Evolutionary conservation across 441 rosid species (phyloP), one percentile per base, ranked within the genome.

Genomic region (Mallotus japonicus): DNA sequence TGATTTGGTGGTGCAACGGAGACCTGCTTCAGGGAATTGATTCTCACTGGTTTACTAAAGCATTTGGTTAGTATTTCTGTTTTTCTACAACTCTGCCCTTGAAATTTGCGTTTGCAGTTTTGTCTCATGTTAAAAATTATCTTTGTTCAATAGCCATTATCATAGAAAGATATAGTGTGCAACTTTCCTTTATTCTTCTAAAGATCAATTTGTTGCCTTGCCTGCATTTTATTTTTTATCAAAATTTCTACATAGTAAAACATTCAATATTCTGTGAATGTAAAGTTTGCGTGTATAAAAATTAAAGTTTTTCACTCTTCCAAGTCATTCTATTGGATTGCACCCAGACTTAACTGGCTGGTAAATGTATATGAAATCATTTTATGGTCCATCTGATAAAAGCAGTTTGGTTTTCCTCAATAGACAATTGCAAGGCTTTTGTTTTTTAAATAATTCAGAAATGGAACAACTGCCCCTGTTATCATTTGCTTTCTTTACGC

Each of bases 1-100:
- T 87, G 98, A 96, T 83, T 78, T 96, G 86, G 97, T 95, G 69
- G 77, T 92, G 72, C 87, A 80, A 78, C 70, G 79, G 69, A 86
- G 83, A 78, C 65, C 85, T 67, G 71, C 85, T 73, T 47, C 81
- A 1, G 81, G 81, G 71, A 84, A 75, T 76, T 86, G 82, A 56
- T 49, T 47, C 46, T 24, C 34, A 19, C 17, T 34, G 49, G 59
- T 78, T 53, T 71, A 58, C 60, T 37, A 37, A 55, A 56, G 60
- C 22, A 55, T 56, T 28, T 24, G 9, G 82, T 80, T 63, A 61
- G 84, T 68, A 15, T 54, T 51, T 12, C 49, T 37, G 4, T 10
- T 60, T 24, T 0, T 47, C 12, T 16, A 8, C 5, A 10, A 50
- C 40, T 28, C 12, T 44, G 32, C 13, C 13, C 28, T 65, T 24